Percentiles rank a stretch among this genome's conserved stretches.
phyloP scores from a whole-genome alignment of 805 yeast species.

The Hagleromyces aurorensis region DNA sequence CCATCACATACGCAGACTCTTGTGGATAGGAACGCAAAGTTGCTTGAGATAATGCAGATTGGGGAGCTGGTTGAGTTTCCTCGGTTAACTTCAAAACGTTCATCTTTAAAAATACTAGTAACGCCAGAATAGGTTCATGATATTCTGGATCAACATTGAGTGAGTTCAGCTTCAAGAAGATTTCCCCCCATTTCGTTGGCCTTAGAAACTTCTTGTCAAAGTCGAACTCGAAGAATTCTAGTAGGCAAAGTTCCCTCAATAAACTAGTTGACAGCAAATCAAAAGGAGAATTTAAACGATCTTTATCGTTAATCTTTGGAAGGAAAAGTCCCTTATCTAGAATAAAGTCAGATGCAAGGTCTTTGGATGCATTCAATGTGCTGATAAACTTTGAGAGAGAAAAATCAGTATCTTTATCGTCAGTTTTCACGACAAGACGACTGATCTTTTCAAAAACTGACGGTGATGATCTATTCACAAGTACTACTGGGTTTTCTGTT shows the following conservation, averaged over 20 bases:
- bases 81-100: slow-evolving; percentile 34
- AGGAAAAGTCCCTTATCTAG: slow-evolving; percentile 26
- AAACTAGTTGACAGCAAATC: slow-evolving; percentile 53
- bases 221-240: slow-evolving; percentile 39
- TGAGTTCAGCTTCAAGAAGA: slow-evolving; percentile 32
- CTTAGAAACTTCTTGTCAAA: slow-evolving; percentile 31
- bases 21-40: slow-evolving; percentile 36
- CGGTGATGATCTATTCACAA: slow-evolving; percentile 49
- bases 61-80: slow-evolving; percentile 28
- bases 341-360: slow-evolving; percentile 30
- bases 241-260: slow-evolving; percentile 44
- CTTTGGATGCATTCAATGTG: slow-evolving; percentile 19
- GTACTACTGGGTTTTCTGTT: slow-evolving; percentile 29
- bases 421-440: slow-evolving; percentile 29
- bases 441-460: slow-evolving; percentile 39
- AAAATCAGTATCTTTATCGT: slow-evolving; percentile 21
- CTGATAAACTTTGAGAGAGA: slow-evolving; percentile 23
- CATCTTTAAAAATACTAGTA: slow-evolving; percentile 41
- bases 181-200: slow-evolving; percentile 45
- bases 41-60: slow-evolving; percentile 30
- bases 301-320: slow-evolving; percentile 24
- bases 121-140: slow-evolving; percentile 38
- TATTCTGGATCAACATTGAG: slow-evolving; percentile 27
- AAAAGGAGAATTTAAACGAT: slow-evolving; percentile 35
- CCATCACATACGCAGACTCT: slow-evolving; percentile 31